phyloP scores from a whole-genome alignment of 202 grass and related monocot genomes.

The Digitaria exilis region DNA sequence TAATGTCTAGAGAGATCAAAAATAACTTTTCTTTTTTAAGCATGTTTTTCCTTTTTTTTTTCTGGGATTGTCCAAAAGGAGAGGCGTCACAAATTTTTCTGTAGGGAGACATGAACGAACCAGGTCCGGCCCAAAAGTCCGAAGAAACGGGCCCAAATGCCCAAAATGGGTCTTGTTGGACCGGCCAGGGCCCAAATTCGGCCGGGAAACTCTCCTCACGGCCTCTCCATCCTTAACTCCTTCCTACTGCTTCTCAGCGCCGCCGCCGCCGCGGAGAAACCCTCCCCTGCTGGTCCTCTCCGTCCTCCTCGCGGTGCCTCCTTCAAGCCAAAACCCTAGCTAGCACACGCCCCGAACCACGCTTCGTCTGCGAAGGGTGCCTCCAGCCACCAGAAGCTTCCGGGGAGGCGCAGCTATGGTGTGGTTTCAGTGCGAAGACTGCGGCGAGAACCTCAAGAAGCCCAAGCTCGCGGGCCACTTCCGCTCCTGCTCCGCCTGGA shows the following conservation, averaged over 20 bases:
- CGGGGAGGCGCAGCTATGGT: constrained; percentile 60
- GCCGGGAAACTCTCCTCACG: too few relatives aligned
- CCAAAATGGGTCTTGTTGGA: too few relatives aligned
- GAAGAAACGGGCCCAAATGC: too few relatives aligned
- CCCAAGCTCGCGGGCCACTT: constrained; percentile 93
- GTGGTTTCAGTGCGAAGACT: constrained; percentile 98
- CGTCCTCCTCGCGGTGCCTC: background rate
- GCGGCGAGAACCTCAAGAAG: constrained; percentile 92
- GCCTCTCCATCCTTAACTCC: too few relatives aligned
- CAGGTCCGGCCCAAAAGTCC: too few relatives aligned
- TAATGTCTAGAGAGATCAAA: too few relatives aligned
- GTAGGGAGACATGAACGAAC: too few relatives aligned
- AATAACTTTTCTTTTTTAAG: too few relatives aligned
- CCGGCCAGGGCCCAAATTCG: background rate
- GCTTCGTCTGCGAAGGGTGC: too few relatives aligned
- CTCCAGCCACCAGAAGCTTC: constrained; percentile 29
- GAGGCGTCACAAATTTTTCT: too few relatives aligned
- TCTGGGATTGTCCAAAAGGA: too few relatives aligned
- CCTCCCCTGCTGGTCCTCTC: background rate
- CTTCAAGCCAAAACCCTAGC: constrained; percentile 45
- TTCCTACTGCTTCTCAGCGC: background rate
- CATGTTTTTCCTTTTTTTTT: too few relatives aligned
- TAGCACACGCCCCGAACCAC: background rate
- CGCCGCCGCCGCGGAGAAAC: background rate
- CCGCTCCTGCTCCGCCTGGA: constrained; percentile 88